phyloP scores from a whole-genome alignment of 441 rosid genomes.

The Adansonia grandidieri region DNA sequence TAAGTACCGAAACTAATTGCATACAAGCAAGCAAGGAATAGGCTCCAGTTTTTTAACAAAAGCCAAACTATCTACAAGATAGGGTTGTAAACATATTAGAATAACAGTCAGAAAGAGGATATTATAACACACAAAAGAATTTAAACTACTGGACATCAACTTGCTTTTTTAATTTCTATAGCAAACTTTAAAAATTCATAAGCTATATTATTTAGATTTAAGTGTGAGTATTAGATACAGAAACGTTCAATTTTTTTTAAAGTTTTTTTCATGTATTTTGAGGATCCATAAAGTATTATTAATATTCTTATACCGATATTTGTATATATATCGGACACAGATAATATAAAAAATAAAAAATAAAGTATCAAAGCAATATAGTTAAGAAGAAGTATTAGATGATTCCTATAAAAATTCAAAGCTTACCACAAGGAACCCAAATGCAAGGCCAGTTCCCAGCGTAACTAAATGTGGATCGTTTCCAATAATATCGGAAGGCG shows the following conservation, averaged over 20 bases:
- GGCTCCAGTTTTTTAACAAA: not conserved
- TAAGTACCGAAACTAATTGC: not conserved
- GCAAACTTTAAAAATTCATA: too few species aligned
- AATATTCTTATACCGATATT: too few species aligned
- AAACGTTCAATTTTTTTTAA: too few species aligned
- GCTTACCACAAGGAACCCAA: constrained; percentile 98
- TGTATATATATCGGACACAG: too few species aligned
- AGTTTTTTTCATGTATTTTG: too few species aligned
- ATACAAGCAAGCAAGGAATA: not conserved
- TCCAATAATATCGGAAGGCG: constrained; percentile 74
- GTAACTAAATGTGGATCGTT: constrained; percentile 87
- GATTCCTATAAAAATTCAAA: not conserved
- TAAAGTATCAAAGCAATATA: too few species aligned
- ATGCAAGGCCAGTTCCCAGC: constrained; percentile 94
- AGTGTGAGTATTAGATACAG: too few species aligned
- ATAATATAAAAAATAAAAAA: too few species aligned
- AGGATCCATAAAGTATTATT: too few species aligned
- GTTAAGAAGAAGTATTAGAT: too few species aligned
- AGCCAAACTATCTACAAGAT: not conserved
- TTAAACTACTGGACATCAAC: not conserved
- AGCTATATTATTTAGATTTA: too few species aligned
- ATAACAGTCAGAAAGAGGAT: not conserved
- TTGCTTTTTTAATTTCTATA: too few species aligned
- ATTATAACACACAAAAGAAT: not conserved
- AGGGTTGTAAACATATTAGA: not conserved